Conservation (phyloP, 352 stramenopile species). For the Phytophthora boehmeriae region DNA sequence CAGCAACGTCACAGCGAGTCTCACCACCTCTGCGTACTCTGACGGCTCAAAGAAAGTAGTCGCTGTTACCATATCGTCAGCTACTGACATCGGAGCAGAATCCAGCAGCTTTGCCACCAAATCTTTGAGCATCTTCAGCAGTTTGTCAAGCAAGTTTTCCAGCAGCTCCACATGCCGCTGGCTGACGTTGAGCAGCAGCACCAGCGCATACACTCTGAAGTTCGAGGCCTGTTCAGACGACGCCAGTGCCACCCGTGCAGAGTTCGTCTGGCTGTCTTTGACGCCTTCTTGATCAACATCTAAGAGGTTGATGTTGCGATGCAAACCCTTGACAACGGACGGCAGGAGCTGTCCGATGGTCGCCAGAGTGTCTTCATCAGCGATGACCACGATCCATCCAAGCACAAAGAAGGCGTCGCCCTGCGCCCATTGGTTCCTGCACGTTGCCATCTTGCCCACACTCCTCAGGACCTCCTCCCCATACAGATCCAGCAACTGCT, state of each 20-base stretch:
- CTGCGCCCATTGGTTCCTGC: constrained; percentile 78
- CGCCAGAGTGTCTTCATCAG: constrained; percentile 49
- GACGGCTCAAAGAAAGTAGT: constrained; percentile 22
- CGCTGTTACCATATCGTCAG: not conserved
- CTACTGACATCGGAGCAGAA: constrained; percentile 8
- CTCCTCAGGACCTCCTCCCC: constrained; percentile 41
- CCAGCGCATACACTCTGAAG: constrained; percentile 70
- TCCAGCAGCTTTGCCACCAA: constrained; percentile 39
- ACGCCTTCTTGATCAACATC: not conserved
- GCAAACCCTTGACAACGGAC: constrained; percentile 49
- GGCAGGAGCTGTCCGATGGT: constrained; percentile 47
- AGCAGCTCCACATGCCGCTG: constrained; percentile 49
- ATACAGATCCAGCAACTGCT: constrained; percentile 57
- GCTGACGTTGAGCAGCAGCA: constrained; percentile 78
- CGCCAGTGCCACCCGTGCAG: constrained; percentile 20
- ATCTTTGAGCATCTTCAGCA: constrained; percentile 47
- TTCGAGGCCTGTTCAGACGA: constrained; percentile 66
- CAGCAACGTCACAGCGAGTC: constrained; percentile 56
- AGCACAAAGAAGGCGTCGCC: constrained; percentile 79
- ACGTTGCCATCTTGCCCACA: constrained; percentile 63
- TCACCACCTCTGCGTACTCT: constrained; percentile 67
- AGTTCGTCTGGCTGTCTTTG: not conserved
- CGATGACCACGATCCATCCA: constrained; percentile 77
- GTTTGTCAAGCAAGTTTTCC: constrained; percentile 17
- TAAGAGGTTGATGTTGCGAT: constrained; percentile 41